Evolutionary conservation across 305 asterid species (phyloP).

Genomic region (Solanum hybrid): DNA sequence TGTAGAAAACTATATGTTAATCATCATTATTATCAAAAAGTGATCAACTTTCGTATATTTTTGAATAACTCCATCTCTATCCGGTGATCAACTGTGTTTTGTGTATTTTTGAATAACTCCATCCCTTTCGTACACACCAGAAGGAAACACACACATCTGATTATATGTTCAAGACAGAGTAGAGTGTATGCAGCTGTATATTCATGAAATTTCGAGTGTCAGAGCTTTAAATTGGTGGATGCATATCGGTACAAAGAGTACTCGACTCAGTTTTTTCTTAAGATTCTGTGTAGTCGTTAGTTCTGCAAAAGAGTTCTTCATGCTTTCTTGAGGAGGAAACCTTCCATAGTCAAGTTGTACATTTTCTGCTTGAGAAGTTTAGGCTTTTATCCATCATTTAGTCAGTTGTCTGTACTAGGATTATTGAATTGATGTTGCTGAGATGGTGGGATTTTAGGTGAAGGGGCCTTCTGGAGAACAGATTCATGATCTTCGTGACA

Average conservation of each 20-base stretch:
- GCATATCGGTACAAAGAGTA: not conserved
- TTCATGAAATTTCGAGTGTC: not conserved
- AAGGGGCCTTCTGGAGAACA: conserved; percentile 92
- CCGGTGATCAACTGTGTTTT: too few species aligned
- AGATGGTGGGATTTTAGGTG: conserved; percentile 41
- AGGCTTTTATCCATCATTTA: not conserved
- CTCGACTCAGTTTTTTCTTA: not conserved
- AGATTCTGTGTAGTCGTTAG: not conserved
- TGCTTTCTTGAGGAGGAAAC: not conserved
- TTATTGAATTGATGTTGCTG: not conserved
- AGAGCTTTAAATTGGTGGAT: not conserved
- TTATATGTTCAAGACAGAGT: not conserved
- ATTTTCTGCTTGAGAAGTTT: not conserved
- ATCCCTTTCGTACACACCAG: not conserved
- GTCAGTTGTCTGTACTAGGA: not conserved
- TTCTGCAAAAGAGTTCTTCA: not conserved
- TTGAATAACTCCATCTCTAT: too few species aligned
- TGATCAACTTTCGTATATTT: not conserved
- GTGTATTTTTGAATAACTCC: not conserved
- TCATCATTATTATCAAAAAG: not conserved
- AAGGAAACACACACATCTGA: not conserved
- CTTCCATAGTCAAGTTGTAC: not conserved
- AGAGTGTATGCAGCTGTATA: not conserved
- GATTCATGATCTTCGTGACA: conserved; percentile 71
- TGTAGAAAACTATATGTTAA: not conserved